Percentiles rank a stretch among this genome's conserved stretches.
Conservation (phyloP, 2,329 filamentous ascomycete species). For the Phaeosphaeria sp. region DNA sequence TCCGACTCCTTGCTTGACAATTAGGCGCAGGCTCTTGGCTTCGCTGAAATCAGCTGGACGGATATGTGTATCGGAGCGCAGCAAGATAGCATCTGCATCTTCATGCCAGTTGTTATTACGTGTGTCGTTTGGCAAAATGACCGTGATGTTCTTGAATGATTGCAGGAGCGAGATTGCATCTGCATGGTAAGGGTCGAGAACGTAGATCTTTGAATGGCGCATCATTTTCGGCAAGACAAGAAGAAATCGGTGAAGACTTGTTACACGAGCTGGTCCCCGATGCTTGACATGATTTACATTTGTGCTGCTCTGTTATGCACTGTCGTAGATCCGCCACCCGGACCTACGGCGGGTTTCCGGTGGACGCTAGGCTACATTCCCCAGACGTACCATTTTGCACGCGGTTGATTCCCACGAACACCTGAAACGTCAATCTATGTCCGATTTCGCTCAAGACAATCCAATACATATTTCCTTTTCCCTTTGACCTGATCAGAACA, state of each 20-base stretch:
- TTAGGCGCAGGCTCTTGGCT: neutral
- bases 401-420: no score
- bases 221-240: neutral
- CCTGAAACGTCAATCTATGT: no score
- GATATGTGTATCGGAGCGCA: neutral
- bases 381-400: no score
- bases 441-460: no score
- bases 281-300: neutral
- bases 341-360: no score
- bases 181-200: neutral
- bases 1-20: slow-evolving; percentile 8
- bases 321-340: neutral
- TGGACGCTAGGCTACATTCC: no score
- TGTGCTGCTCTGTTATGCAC: neutral
- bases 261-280: neutral
- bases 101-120: neutral
- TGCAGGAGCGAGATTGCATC: neutral
- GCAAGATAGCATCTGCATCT: neutral
- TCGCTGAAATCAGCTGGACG: slow-evolving; percentile 15
- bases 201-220: neutral
- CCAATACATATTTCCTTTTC: no score
- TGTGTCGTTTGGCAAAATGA: neutral
- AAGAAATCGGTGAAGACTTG: neutral
- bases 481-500: no score
- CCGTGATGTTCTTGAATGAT: neutral